Evolutionary conservation across 768 basidiomycete genomes (phyloP).

Genomic region (Rhizopogon vinicolor): DNA sequence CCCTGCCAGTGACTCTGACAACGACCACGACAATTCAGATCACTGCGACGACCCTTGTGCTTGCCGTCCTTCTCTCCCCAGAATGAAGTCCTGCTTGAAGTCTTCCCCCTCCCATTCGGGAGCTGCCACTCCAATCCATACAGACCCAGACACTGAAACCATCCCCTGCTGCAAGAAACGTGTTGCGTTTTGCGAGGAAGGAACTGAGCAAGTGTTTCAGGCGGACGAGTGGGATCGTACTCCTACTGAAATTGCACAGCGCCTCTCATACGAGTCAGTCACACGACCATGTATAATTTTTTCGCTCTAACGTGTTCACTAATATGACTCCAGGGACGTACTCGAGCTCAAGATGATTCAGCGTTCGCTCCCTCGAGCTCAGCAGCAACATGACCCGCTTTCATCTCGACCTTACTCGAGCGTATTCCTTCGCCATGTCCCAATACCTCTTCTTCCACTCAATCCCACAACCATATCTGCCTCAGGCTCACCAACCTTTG

Average conservation of each 20-base stretch:
- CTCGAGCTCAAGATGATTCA: slow-evolving; percentile 70
- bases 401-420: slow-evolving; percentile 36
- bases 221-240: slow-evolving; percentile 83
- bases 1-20: no score
- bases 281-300: neutral
- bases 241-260: slow-evolving; percentile 58
- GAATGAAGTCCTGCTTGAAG: slow-evolving; percentile 13
- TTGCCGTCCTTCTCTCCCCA: slow-evolving; percentile 7
- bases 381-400: slow-evolving; percentile 42
- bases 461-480: slow-evolving; percentile 20
- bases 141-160: neutral
- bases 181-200: slow-evolving; percentile 56
- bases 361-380: slow-evolving; percentile 54
- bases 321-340: slow-evolving; percentile 40
- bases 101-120: slow-evolving; percentile 11
- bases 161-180: slow-evolving; percentile 34
- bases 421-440: slow-evolving; percentile 47
- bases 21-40: neutral
- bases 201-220: slow-evolving; percentile 51
- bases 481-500: neutral
- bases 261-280: slow-evolving; percentile 65
- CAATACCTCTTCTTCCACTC: slow-evolving; percentile 61
- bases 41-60: slow-evolving; percentile 6
- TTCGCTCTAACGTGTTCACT: neutral
- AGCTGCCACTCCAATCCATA: neutral